These are phyloP conservation scores for Pichia gijzeniarum DNA, from an alignment of 805 yeast genomes.

Conservation along the genomic window DNA sequence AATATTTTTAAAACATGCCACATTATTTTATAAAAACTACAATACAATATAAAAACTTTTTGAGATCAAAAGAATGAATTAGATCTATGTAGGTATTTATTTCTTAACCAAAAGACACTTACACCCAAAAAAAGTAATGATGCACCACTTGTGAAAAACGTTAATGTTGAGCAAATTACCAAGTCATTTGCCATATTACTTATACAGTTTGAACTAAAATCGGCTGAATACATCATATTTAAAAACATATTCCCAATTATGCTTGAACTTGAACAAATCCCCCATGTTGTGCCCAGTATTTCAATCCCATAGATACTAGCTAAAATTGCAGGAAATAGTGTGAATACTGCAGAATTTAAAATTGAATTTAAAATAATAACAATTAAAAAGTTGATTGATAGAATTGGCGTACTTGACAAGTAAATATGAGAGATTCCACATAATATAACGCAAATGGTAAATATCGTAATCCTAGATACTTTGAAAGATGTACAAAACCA, in stretches of 20 bases:
- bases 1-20: too few relatives aligned
- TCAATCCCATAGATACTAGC: slow-evolving; percentile 85
- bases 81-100: slow-evolving; percentile 22
- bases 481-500: slow-evolving; percentile 31
- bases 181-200: slow-evolving; percentile 9
- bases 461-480: slow-evolving; percentile 26
- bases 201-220: slow-evolving; percentile 43
- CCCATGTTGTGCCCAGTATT: slow-evolving; percentile 89
- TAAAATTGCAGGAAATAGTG: slow-evolving; percentile 78
- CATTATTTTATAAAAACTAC: not conserved
- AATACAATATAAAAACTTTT: not conserved
- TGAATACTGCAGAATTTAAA: slow-evolving; percentile 71
- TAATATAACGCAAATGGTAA: slow-evolving; percentile 20
- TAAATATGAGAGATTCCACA: slow-evolving; percentile 28
- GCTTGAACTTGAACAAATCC: slow-evolving; percentile 81
- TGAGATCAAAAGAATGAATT: slow-evolving; percentile 20
- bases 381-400: slow-evolving; percentile 17
- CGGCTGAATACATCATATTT: slow-evolving; percentile 69
- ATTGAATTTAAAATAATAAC: slow-evolving; percentile 25
- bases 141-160: slow-evolving; percentile 28
- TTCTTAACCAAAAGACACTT: slow-evolving; percentile 19
- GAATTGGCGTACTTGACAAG: slow-evolving; percentile 23
- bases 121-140: slow-evolving; percentile 21
- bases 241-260: slow-evolving; percentile 26
- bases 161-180: slow-evolving; percentile 30